Conservation (phyloP, 2,329 filamentous ascomycete species). For the Paecilomyces variotii region DNA sequence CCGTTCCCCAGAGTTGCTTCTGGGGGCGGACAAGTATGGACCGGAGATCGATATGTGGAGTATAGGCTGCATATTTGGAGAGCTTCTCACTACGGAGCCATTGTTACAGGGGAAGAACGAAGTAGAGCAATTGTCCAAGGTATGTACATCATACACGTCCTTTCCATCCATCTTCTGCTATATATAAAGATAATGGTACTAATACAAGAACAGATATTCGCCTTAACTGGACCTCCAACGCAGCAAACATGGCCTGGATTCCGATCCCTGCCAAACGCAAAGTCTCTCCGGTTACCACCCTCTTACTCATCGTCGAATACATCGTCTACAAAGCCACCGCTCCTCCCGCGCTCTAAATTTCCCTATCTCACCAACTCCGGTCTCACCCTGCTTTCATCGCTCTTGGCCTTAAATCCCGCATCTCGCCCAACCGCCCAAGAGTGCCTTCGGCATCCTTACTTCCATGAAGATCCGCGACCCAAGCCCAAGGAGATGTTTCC, state of each 20-base stretch:
- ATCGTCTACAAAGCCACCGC: conserved; percentile 32
- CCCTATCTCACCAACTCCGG: conserved; percentile 73
- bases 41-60: conserved; percentile 88
- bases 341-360: conserved; percentile 66
- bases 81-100: conserved; percentile 75
- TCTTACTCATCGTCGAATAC: conserved; percentile 18
- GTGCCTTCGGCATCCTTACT: conserved; percentile 75
- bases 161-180: background rate
- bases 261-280: conserved; percentile 77
- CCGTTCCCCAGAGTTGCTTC: conserved; percentile 78
- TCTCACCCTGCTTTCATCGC: conserved; percentile 55
- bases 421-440: conserved; percentile 62
- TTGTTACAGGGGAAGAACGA: conserved; percentile 85
- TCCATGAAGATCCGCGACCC: conserved; percentile 78
- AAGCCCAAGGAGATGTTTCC: conserved; percentile 92
- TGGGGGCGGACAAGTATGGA: conserved; percentile 70
- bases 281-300: conserved; percentile 61
- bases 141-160: conserved; percentile 15
- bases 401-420: conserved; percentile 69
- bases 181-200: conserved; percentile 5
- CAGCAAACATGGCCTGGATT: conserved; percentile 80
- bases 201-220: conserved; percentile 57
- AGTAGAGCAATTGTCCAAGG: conserved; percentile 74
- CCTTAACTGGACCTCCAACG: conserved; percentile 77
- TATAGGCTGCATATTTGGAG: conserved; percentile 89